These are phyloP conservation scores for Thelonectria rubi DNA, from an alignment of 2,329 filamentous ascomycete species.

Conservation along the genomic window DNA sequence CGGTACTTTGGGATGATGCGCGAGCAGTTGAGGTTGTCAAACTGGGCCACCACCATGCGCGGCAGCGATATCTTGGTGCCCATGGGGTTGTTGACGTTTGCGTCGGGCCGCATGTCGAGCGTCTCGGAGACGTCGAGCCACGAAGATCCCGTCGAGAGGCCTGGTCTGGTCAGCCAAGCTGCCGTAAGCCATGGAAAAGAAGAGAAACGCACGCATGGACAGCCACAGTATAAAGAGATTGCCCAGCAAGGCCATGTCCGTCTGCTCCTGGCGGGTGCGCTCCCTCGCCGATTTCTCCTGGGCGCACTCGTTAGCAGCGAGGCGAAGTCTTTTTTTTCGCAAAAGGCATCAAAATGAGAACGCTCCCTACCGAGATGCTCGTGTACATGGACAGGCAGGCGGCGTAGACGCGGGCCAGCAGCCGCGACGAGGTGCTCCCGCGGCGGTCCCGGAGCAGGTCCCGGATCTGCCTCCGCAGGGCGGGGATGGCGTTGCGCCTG, in stretches of 20 bases:
- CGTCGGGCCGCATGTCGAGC: slow-evolving; percentile 51
- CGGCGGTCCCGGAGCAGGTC: no score
- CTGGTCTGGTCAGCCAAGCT: slow-evolving; percentile 39
- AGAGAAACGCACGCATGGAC: slow-evolving; percentile 53
- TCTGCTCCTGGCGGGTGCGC: slow-evolving; percentile 23
- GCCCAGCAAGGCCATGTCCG: slow-evolving; percentile 49
- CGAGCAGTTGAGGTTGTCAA: slow-evolving; percentile 53
- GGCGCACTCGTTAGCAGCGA: no score
- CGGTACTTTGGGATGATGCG: slow-evolving; percentile 48
- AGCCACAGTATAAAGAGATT: slow-evolving; percentile 58
- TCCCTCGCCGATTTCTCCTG: not conserved
- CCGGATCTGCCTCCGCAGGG: slow-evolving; percentile 36
- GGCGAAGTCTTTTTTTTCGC: no score
- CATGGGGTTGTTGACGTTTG: slow-evolving; percentile 50
- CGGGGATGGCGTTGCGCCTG: slow-evolving; percentile 38
- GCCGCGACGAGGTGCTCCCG: not conserved
- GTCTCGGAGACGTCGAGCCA: slow-evolving; percentile 53
- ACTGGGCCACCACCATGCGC: slow-evolving; percentile 57
- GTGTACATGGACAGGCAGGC: not conserved
- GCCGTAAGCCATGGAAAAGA: no score
- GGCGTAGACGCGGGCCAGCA: not conserved
- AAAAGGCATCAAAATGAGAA: no score
- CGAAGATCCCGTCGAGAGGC: slow-evolving; percentile 56
- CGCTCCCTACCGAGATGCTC: not conserved
- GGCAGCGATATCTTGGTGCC: slow-evolving; percentile 52